Evolutionary conservation across 176 grass and related monocot genomes (phyloP).

Genomic region (Cenchrus americanus): DNA sequence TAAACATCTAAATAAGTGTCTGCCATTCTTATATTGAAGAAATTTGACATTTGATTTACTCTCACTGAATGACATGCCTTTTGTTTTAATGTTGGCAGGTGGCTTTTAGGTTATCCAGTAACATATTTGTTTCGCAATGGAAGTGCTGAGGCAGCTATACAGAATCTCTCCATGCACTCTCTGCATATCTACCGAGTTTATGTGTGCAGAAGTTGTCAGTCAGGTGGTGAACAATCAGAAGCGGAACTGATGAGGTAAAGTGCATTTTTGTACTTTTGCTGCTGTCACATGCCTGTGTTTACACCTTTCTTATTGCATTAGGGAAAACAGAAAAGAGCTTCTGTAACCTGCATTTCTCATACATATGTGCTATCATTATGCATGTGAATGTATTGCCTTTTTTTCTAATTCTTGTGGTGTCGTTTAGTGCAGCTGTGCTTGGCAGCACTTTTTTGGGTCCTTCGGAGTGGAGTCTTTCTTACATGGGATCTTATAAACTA

Average conservation of each 20-base stretch:
- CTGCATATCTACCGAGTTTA: conserved; percentile 81
- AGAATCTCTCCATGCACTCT: conserved; percentile 66
- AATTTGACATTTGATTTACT: conserved; percentile 17
- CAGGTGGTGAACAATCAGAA: conserved; percentile 48
- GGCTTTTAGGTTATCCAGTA: conserved; percentile 91
- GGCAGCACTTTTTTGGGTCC: neutral
- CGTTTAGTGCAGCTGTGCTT: neutral
- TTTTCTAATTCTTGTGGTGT: neutral
- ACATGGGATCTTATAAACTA: conserved; percentile 22
- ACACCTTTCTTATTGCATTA: neutral
- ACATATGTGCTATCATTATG: neutral
- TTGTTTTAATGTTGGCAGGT: conserved; percentile 51
- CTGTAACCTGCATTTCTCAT: neutral
- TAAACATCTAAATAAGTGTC: neutral
- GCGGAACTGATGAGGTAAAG: conserved; percentile 77
- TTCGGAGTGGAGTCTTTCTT: neutral
- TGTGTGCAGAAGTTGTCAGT: conserved; percentile 39
- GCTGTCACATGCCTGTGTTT: conserved; percentile 31
- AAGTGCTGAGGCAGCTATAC: conserved; percentile 47
- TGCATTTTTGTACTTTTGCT: conserved; percentile 2
- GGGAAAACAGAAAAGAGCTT: neutral
- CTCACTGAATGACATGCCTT: conserved; percentile 2
- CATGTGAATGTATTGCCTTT: neutral
- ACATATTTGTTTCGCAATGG: conserved; percentile 73
- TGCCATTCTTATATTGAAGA: neutral